Conservation (phyloP, 768 basidiomycete species). For the Butyriboletus loyo region DNA sequence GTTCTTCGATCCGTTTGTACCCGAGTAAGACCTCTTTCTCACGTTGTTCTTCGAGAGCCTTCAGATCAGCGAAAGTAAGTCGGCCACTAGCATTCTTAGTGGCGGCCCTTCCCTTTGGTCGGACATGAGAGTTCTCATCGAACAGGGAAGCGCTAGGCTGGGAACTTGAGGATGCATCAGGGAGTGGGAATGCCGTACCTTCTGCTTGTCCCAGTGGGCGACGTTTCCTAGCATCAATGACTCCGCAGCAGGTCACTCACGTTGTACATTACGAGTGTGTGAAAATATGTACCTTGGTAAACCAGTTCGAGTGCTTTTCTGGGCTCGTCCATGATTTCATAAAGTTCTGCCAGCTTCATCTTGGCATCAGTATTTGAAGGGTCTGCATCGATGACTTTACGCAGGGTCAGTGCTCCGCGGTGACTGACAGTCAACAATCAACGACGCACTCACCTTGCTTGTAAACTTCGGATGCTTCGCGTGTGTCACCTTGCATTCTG, state of each 20-base stretch:
- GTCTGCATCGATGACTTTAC: conserved; percentile 67
- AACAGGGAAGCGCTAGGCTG: conserved; percentile 53
- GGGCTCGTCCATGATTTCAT: conserved; percentile 64
- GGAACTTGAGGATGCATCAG: conserved; percentile 10
- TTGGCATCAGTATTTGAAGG: conserved; percentile 78
- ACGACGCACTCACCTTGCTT: conserved; percentile 57
- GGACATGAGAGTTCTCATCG: conserved; percentile 46
- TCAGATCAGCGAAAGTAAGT: conserved; percentile 56
- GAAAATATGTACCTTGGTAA: conserved; percentile 48
- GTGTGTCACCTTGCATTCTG: conserved; percentile 68
- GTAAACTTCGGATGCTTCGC: conserved; percentile 80
- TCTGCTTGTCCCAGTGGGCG: conserved; percentile 23
- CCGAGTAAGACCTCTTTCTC: conserved; percentile 62
- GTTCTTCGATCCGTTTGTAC: conserved; percentile 55
- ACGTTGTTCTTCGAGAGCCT: conserved; percentile 60
- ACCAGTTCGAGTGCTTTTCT: not conserved
- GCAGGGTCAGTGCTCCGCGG: conserved; percentile 17
- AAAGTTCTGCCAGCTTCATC: conserved; percentile 86
- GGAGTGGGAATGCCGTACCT: conserved; percentile 1
- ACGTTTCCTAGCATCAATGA: conserved; percentile 63
- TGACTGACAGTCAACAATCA: not conserved
- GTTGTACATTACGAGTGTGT: not conserved
- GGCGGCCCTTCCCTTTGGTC: conserved; percentile 31
- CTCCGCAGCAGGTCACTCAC: conserved; percentile 54
- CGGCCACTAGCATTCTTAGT: conserved; percentile 39